Evolutionary conservation across 2,329 filamentous ascomycete genomes (phyloP).

Genomic region (Knoxdaviesia capensis): DNA sequence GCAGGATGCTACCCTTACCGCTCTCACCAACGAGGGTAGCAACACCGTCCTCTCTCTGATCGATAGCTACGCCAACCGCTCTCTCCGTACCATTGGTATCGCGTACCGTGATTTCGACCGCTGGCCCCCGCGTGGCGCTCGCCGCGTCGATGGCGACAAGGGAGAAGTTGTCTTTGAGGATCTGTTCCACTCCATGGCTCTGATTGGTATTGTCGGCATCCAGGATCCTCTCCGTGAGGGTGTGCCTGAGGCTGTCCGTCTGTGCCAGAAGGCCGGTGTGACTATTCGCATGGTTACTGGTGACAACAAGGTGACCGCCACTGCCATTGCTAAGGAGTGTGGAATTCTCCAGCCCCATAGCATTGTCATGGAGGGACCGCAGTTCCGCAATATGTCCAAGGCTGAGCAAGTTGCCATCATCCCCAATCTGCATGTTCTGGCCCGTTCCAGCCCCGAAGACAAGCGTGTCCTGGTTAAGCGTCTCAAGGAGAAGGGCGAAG

Average conservation of each 20-base stretch:
- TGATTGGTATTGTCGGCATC: slow-evolving; percentile 56
- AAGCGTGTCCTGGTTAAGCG: slow-evolving; percentile 54
- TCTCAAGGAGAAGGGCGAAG: slow-evolving; percentile 54
- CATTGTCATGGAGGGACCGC: slow-evolving; percentile 58
- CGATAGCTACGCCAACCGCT: slow-evolving; percentile 56
- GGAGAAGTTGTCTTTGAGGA: slow-evolving; percentile 45
- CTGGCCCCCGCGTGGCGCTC: slow-evolving; percentile 56
- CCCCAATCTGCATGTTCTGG: slow-evolving; percentile 49
- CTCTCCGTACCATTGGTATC: slow-evolving; percentile 67
- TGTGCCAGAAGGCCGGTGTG: slow-evolving; percentile 59
- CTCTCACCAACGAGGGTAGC: slow-evolving; percentile 30
- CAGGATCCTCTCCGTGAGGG: slow-evolving; percentile 61
- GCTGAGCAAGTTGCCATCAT: slow-evolving; percentile 46
- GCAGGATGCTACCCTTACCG: slow-evolving; percentile 17
- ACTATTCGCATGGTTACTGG: slow-evolving; percentile 73
- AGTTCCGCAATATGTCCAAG: slow-evolving; percentile 52
- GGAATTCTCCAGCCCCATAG: slow-evolving; percentile 51
- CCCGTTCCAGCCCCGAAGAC: slow-evolving; percentile 56
- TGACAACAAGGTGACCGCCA: slow-evolving; percentile 61
- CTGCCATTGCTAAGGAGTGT: slow-evolving; percentile 61
- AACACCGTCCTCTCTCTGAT: slow-evolving; percentile 46
- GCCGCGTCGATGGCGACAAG: slow-evolving; percentile 26
- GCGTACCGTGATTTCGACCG: slow-evolving; percentile 66
- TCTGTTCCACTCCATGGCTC: slow-evolving; percentile 45
- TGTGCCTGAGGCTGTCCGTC: slow-evolving; percentile 50